Evolutionary conservation across 2,329 filamentous ascomycete genomes (phyloP).

Genomic region (Fusarium sp.): DNA sequence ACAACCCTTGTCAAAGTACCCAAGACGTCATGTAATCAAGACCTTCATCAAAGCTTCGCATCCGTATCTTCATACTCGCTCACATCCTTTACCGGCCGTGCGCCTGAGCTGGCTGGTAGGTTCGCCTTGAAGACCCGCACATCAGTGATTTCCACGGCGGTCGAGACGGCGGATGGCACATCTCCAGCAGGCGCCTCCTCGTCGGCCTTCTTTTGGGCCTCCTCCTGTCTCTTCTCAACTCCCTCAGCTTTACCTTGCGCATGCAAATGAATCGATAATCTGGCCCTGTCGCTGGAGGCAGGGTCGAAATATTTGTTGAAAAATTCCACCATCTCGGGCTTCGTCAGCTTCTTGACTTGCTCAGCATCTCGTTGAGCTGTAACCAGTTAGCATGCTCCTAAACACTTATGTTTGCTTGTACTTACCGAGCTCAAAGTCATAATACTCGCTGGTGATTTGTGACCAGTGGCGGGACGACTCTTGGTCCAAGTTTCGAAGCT

Average conservation of each 20-base stretch:
- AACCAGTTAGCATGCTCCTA: constrained; percentile 29
- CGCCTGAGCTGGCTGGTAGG: constrained; percentile 78
- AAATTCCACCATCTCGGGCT: constrained; percentile 83
- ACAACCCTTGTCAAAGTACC: constrained; percentile 2
- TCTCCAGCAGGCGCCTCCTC: constrained; percentile 49
- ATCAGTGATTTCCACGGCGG: constrained; percentile 76
- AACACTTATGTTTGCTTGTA: constrained; percentile 21
- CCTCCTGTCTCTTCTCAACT: constrained; percentile 61
- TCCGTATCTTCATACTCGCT: constrained; percentile 88
- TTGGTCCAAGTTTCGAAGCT: constrained; percentile 89
- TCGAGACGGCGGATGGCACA: constrained; percentile 55
- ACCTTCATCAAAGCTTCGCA: constrained; percentile 73
- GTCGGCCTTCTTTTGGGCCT: constrained; percentile 50
- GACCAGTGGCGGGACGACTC: constrained; percentile 87
- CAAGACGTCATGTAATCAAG: neutral
- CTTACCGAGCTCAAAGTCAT: constrained; percentile 89
- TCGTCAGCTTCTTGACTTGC: constrained; percentile 79
- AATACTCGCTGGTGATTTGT: constrained; percentile 86
- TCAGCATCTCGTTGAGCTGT: constrained; percentile 81
- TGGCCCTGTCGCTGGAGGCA: constrained; percentile 78
- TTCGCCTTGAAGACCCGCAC: constrained; percentile 84
- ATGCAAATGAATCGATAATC: constrained; percentile 84
- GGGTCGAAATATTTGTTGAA: constrained; percentile 82
- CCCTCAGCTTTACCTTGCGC: constrained; percentile 72
- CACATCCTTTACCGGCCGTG: constrained; percentile 79